Evolutionary conservation across 306 rosid genomes (phyloP), one percentile per base, ranked within the genome.

Genomic region (Cicer judaicum): DNA sequence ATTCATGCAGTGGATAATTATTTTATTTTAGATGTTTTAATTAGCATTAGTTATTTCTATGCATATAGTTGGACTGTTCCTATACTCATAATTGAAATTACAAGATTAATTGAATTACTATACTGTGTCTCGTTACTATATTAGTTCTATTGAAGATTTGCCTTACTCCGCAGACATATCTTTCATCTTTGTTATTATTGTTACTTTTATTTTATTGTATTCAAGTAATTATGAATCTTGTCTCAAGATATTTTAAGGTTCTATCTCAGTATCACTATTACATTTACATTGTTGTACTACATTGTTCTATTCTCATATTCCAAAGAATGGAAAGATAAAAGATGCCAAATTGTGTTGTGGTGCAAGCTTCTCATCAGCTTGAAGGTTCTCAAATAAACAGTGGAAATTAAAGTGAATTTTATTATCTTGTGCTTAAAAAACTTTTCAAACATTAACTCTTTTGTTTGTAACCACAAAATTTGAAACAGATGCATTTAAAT

Each of bases 331-430:
- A 38, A 76, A 60, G 43, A 49, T 19, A 72, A 21, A 21, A 21
- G 47, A 68, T 39, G 73, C 40, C 59, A 63, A 42, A 12, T 40
- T 71, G 47, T 21, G 10, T 40, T 71, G 47, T 21, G 10, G 64
- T 42, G 21, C 49, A 63, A 69, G 74, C 70, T 47, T 81, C 69
- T 44, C 19, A 71, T 38, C 46, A 48, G 43, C 57, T 68, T 42
- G 67, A 68, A 36, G 43, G 67, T 38, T 59, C 54, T 54, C 29
- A 40, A 16, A 41, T 68, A 73, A 76, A 66, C 14, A 65, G 55
- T 65, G 53, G 56, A 82, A 77, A 59, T 52, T 42, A 10, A 75
- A 73, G 61, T 29, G 36, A 63, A 64, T 46, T 67, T 64, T 34
- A 29, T 34, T 53, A 24, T 46, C 24, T 74, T 69, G 19, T 64